Conservation (phyloP, 1,284 basidiomycete genomes). For the Moesziomyces aphidis region DNA sequence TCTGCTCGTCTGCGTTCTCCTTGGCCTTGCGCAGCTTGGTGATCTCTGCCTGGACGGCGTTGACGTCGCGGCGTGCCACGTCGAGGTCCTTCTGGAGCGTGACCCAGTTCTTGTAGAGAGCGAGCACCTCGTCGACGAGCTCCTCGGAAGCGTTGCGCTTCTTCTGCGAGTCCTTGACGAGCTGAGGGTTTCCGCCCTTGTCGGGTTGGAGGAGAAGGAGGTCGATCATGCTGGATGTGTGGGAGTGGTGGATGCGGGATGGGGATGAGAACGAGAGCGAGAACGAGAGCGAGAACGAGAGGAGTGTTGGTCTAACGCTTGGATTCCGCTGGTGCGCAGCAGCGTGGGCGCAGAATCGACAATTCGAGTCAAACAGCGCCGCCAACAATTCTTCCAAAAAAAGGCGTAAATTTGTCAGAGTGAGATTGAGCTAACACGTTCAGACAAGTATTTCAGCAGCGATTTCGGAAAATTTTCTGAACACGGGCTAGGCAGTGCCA, state of each 20-base stretch:
- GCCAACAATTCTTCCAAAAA: neutral
- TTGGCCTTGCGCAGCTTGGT: conserved; percentile 93
- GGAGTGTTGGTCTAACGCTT: conserved; percentile 16
- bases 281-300: neutral
- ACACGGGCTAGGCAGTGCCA: conserved; percentile 6
- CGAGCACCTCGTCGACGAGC: conserved; percentile 91
- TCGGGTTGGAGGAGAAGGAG: conserved; percentile 61
- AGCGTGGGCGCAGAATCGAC: neutral
- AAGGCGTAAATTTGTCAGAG: too few species aligned
- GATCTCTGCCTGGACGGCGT: conserved; percentile 93
- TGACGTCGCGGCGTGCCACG: conserved; percentile 82
- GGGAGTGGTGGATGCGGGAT: neutral
- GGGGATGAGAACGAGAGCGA: neutral
- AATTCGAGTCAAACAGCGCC: conserved; percentile 20
- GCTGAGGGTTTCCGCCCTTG: conserved; percentile 88
- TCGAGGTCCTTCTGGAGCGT: conserved; percentile 87
- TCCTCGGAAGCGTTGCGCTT: conserved; percentile 90
- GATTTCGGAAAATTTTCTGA: conserved; percentile 5
- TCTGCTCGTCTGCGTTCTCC: conserved; percentile 86
- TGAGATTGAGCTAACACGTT: too few species aligned
- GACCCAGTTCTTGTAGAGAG: conserved; percentile 91
- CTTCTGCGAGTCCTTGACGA: conserved; percentile 90
- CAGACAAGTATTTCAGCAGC: conserved; percentile 3
- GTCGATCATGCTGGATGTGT: conserved; percentile 46
- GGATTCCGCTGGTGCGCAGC: neutral